Percentiles rank a stretch among this genome's conserved stretches.
Evolutionary conservation across 2,329 filamentous ascomycete species (phyloP).

Genomic region (Verticillium nubilum): DNA sequence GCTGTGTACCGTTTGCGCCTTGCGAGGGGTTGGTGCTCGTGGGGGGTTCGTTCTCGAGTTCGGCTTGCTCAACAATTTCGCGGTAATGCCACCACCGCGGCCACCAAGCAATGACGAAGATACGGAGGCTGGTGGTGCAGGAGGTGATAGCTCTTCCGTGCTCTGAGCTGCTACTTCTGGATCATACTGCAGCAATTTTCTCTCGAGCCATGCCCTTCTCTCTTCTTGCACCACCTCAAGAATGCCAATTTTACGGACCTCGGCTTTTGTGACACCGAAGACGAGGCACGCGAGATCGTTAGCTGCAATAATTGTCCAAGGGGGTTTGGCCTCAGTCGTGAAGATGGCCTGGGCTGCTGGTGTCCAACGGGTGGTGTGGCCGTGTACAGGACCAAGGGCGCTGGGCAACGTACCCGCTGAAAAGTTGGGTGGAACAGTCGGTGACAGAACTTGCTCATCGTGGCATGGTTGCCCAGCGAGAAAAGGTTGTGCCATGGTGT

Average conservation of each 20-base stretch:
- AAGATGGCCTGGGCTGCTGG: constrained; percentile 95
- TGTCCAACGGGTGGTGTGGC: constrained; percentile 84
- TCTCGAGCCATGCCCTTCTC: constrained; percentile 80
- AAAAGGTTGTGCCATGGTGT: constrained; percentile 80
- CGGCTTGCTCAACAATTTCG: constrained; percentile 80
- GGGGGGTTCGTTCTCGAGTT: constrained; percentile 50
- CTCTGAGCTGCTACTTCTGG: constrained; percentile 26
- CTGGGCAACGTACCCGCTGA: constrained; percentile 37
- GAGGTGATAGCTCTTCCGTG: constrained; percentile 28
- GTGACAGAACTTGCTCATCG: constrained; percentile 34
- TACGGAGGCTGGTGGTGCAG: constrained; percentile 32
- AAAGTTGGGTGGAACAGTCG: constrained; percentile 34
- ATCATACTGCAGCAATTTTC: constrained; percentile 67
- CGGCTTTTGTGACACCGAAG: constrained; percentile 97
- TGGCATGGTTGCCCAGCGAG: constrained; percentile 40
- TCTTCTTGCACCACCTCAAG: constrained; percentile 91
- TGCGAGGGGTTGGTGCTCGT: constrained; percentile 47
- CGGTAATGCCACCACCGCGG: constrained; percentile 66
- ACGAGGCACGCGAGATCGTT: constrained; percentile 95
- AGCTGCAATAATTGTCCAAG: constrained; percentile 93
- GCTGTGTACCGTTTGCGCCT: constrained; percentile 60
- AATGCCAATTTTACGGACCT: constrained; percentile 92
- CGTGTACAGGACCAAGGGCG: constrained; percentile 62
- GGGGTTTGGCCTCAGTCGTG: constrained; percentile 83
- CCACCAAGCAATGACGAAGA: constrained; percentile 60